Evolutionary conservation across 2,329 filamentous ascomycete genomes (phyloP).

Genomic region (Botrytis galanthina): DNA sequence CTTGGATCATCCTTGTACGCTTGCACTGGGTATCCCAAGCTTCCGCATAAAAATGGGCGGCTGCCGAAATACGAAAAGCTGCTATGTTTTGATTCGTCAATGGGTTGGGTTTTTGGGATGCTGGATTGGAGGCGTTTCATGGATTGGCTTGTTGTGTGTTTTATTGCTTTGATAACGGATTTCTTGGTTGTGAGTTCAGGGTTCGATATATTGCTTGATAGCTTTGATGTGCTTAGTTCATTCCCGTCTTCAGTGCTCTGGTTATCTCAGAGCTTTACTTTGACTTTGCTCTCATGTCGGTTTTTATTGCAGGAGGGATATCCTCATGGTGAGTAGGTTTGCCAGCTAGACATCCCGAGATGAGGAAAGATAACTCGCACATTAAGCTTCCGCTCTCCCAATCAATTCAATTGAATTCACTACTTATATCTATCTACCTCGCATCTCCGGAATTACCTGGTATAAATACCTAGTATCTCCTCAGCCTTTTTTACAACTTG

Average conservation of each 20-base stretch:
- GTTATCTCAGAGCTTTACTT: neutral
- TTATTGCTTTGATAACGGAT: neutral
- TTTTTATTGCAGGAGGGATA: neutral
- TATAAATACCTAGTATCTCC: neutral
- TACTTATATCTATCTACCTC: neutral
- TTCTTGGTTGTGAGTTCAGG: neutral
- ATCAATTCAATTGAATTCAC: neutral
- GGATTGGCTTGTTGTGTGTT: neutral
- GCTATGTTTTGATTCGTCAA: slow-evolving; percentile 1
- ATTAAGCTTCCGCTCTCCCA: neutral
- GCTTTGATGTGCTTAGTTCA: neutral
- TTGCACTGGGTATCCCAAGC: neutral
- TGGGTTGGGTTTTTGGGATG: neutral
- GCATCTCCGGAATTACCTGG: neutral
- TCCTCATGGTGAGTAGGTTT: neutral
- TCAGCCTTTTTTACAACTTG: rapidly evolving
- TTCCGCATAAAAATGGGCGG: neutral
- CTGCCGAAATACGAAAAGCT: neutral
- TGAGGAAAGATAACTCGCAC: neutral
- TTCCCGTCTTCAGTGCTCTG: no score
- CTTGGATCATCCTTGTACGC: slow-evolving; percentile 9
- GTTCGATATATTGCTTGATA: neutral
- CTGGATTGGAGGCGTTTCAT: neutral
- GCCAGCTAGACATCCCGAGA: neutral
- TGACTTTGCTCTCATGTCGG: neutral